Evolutionary conservation across 306 rosid species (phyloP).

Genomic region (Geum urbanum): DNA sequence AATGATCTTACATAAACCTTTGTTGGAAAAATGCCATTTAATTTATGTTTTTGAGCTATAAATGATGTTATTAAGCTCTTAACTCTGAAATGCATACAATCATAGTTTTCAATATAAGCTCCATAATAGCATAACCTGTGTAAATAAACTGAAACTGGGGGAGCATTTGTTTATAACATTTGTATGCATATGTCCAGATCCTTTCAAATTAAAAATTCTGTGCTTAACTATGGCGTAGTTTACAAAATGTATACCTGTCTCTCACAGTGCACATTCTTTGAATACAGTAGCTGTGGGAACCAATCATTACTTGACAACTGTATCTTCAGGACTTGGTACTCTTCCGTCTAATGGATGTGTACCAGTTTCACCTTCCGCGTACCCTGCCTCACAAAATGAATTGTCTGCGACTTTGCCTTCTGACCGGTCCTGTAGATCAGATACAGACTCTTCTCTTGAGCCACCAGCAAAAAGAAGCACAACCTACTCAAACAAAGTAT

Average conservation of each 20-base stretch:
- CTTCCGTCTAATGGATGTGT: not conserved
- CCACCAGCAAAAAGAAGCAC: conserved; percentile 21
- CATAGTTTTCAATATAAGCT: not conserved
- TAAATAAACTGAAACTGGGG: not conserved
- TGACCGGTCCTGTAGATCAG: conserved; percentile 9
- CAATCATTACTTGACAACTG: conserved; percentile 8
- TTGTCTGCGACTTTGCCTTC: conserved; percentile 25
- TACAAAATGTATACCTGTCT: not conserved
- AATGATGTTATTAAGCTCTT: not conserved
- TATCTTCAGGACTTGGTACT: conserved; percentile 24
- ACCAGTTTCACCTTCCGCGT: not conserved
- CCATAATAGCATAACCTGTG: not conserved
- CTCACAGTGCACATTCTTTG: not conserved
- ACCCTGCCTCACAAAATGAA: not conserved
- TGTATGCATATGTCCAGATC: not conserved
- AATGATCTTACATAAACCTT: not conserved
- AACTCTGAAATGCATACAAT: not conserved
- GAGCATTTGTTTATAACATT: not conserved
- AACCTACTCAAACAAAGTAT: conserved; percentile 14
- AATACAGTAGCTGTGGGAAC: not conserved
- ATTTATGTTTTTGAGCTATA: not conserved
- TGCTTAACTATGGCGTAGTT: not conserved
- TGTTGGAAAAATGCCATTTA: not conserved
- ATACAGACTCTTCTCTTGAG: conserved; percentile 9
- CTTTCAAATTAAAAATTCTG: not conserved